These are phyloP conservation scores for Lentinula lateritia DNA, from an alignment of 768 basidiomycete genomes.

Conservation along the genomic window DNA sequence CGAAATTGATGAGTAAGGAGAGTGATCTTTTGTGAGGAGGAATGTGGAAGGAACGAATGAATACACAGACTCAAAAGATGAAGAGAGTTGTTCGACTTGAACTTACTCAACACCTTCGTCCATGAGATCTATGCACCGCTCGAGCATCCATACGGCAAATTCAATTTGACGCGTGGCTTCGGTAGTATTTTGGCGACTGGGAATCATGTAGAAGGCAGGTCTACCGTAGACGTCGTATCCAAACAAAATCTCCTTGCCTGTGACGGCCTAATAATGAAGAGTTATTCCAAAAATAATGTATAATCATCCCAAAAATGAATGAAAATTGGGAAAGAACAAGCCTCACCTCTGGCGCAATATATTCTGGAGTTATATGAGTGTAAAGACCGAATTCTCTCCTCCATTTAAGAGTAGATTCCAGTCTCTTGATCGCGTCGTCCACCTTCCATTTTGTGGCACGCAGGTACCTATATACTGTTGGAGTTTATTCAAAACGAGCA, in stretches of 20 bases:
- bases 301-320: too few species aligned
- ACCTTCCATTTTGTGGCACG: constrained; percentile 75
- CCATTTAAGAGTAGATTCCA: constrained; percentile 76
- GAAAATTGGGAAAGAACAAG: not conserved
- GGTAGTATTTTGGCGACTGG: constrained; percentile 72
- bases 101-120: constrained; percentile 76
- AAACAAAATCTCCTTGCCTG: constrained; percentile 76
- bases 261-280: constrained; percentile 45
- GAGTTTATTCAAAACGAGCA: not conserved
- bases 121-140: constrained; percentile 74
- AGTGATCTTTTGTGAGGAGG: constrained; percentile 41
- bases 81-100: not conserved
- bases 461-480: constrained; percentile 45
- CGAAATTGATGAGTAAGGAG: constrained; percentile 72
- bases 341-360: constrained; percentile 73
- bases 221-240: constrained; percentile 67
- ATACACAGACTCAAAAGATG: not conserved
- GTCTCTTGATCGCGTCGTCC: constrained; percentile 50
- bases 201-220: constrained; percentile 66
- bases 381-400: constrained; percentile 74
- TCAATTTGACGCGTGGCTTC: constrained; percentile 65
- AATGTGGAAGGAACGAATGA: not conserved
- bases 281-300: too few species aligned
- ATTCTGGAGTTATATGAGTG: constrained; percentile 48
- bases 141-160: constrained; percentile 71